Conservation (phyloP, 164 flowering plant species). For the Piper longum region DNA sequence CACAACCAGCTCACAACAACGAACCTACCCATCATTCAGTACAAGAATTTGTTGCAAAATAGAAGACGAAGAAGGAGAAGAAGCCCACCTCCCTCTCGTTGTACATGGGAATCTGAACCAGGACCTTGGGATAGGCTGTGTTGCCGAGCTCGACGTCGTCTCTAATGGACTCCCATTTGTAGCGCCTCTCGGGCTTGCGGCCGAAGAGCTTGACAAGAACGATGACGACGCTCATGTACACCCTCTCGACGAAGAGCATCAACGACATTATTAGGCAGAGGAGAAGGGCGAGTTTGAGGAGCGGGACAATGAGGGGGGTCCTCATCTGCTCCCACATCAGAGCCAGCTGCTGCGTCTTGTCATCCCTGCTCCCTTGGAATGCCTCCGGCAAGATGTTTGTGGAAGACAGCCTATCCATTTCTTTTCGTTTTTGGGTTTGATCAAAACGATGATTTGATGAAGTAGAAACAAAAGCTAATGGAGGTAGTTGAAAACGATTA, state of each 20-base stretch:
- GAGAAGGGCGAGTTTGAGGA: slow-evolving; percentile 19
- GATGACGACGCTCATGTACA: slow-evolving; percentile 50
- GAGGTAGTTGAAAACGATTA: not conserved
- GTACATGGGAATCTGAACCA: slow-evolving; percentile 64
- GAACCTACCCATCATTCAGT: not conserved
- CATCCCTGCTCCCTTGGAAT: not conserved
- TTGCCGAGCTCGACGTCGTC: slow-evolving; percentile 31
- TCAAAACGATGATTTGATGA: not conserved
- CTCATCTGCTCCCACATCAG: slow-evolving; percentile 23
- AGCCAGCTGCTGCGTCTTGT: slow-evolving; percentile 8
- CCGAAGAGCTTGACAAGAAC: slow-evolving; percentile 25
- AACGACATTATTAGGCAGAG: slow-evolving; percentile 46
- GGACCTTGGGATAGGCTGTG: slow-evolving; percentile 31
- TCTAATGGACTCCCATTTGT: slow-evolving; percentile 26
- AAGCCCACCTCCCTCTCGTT: slow-evolving; percentile 56
- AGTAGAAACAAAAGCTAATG: not conserved
- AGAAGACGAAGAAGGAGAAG: not conserved
- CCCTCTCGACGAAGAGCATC: slow-evolving; percentile 50
- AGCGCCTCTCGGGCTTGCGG: slow-evolving; percentile 33
- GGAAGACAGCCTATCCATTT: not conserved
- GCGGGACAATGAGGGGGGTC: slow-evolving; percentile 25
- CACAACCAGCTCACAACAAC: not conserved
- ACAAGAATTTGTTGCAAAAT: not conserved
- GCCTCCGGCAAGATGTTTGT: not conserved
- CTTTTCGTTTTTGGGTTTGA: not conserved